These are phyloP conservation scores for Moricandia arvensis DNA, from an alignment of 345 rosid genomes.

Conservation along the genomic window DNA sequence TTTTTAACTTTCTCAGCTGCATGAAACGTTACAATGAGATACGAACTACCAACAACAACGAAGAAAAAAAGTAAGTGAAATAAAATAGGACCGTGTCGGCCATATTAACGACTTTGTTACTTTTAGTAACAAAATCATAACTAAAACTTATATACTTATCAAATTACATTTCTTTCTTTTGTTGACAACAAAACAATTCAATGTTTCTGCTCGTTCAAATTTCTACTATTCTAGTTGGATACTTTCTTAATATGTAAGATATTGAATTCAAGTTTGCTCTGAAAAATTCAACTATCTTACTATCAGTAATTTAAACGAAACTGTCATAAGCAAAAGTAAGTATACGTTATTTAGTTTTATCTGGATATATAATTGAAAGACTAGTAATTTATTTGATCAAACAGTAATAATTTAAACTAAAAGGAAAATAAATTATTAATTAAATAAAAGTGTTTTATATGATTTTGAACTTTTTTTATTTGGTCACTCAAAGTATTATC, in stretches of 20 bases:
- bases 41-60: background rate
- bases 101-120: conserved; percentile 13
- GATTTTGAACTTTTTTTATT: background rate
- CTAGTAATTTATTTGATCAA: no score
- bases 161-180: background rate
- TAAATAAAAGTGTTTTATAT: background rate
- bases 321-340: background rate
- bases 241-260: background rate
- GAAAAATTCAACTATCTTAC: background rate
- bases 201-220: conserved; percentile 2
- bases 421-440: no score
- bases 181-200: background rate
- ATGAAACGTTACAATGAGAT: background rate
- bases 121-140: conserved; percentile 20
- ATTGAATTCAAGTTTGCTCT: background rate
- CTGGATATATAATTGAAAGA: no score
- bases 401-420: no score
- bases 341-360: no score
- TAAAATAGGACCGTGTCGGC: conserved; percentile 23
- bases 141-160: background rate
- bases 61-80: background rate
- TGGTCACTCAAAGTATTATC: background rate
- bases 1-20: background rate
- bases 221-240: background rate
- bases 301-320: background rate